Base-by-base conservation (phyloP, 208 protist species). In the Crithidia fasciculata region DNA sequence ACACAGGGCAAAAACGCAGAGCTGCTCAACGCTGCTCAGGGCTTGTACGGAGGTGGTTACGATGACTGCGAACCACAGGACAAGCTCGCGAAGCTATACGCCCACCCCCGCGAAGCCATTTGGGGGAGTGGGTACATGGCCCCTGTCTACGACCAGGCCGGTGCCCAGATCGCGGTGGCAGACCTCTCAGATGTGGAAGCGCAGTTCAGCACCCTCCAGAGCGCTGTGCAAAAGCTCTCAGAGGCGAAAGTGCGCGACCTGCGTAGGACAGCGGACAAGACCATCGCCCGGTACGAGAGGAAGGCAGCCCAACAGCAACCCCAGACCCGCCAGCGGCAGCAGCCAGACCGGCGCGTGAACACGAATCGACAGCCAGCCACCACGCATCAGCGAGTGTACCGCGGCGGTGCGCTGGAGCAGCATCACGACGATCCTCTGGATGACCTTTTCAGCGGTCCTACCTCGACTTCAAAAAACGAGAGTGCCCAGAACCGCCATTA, bases 71-170 rank as follows among this genome's bases (percentile, higher is more conserved):
- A n/a, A n/a, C n/a, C n/a, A n/a, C n/a, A n/a, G n/a, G n/a, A n/a
- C n/a, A n/a, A n/a, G n/a, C n/a, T n/a, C n/a, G n/a, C n/a, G n/a
- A n/a, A n/a, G n/a, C n/a, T n/a, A n/a, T n/a, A n/a, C n/a, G n/a
- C n/a, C n/a, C 19, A 40, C 54, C 19, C 54, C 5, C 5, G 4
- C 19, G 4, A 40, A 36, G 45, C 57, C 9, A 47, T 61, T 19
- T 61, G 39, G 39, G 57, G 57, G 15, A 61, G 57, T 15, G 57
- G 57, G 8, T 45, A 61, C 57, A 3, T 19, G 57, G 57, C 57
- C 12, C 57, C 57, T 3, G 57, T 61, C 3, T 61, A 47, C 15
- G 39, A 61, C 57, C 2, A 15, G 12, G 39, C n/a, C 37, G 57
- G 57, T 9, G 3, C 5, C 9, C 57, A 61, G 39, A 12, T 45